Evolutionary conservation across 1,284 basidiomycete species (phyloP).

Genomic region (Waitea zeae): DNA sequence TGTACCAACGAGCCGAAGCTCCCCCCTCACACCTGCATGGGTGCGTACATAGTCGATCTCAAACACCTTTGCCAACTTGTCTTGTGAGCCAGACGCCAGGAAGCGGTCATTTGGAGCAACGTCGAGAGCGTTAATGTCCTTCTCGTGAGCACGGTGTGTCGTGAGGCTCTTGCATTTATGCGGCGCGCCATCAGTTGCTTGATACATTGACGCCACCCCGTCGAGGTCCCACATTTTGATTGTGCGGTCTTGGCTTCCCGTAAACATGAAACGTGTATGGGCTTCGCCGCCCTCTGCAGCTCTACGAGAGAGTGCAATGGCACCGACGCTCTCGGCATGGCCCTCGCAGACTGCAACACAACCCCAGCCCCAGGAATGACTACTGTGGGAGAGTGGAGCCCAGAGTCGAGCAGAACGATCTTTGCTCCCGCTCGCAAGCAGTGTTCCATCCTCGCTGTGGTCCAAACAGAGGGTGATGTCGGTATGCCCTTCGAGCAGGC

Average conservation of each 20-base stretch:
- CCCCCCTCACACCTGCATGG: conserved; percentile 33
- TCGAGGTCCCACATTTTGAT: conserved; percentile 97
- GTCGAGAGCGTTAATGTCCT: conserved; percentile 97
- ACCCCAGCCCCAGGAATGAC: conserved; percentile 36
- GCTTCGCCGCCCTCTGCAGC: conserved; percentile 14
- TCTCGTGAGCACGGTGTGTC: conserved; percentile 93
- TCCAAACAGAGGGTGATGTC: conserved; percentile 88
- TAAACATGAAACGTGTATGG: conserved; percentile 80
- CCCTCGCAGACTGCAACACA: conserved; percentile 87
- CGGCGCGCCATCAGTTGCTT: conserved; percentile 13
- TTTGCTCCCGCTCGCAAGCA: conserved; percentile 85
- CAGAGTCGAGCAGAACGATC: conserved; percentile 83
- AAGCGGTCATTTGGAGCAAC: conserved; percentile 81
- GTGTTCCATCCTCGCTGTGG: conserved; percentile 40
- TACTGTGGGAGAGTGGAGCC: conserved; percentile 20
- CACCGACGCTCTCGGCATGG: conserved; percentile 89
- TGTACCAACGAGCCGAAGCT: conserved; percentile 66
- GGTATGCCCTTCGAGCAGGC: conserved; percentile 73
- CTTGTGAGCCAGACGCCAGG: conserved; percentile 90
- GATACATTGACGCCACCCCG: conserved; percentile 12
- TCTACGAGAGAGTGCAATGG: conserved; percentile 62
- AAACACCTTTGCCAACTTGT: conserved; percentile 88
- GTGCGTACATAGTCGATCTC: conserved; percentile 44
- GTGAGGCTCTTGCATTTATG: conserved; percentile 66
- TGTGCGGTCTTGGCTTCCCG: conserved; percentile 92